Conservation (phyloP, 1,284 basidiomycete genomes). For the Melampsora abietis-canadensis region DNA sequence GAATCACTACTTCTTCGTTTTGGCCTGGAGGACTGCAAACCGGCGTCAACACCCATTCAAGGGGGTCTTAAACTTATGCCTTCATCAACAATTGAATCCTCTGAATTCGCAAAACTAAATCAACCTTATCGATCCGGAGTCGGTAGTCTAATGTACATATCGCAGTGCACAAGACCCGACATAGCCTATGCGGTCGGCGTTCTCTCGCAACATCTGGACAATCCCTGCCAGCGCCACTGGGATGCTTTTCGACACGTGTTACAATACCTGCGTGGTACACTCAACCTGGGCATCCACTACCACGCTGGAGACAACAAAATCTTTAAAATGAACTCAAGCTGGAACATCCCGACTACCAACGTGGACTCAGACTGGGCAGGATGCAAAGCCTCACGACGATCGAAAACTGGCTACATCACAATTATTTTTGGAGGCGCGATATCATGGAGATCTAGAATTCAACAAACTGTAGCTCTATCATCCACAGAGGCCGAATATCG, state of each 20-base stretch:
- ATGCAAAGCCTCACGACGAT: background rate
- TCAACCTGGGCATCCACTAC: background rate
- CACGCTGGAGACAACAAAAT: background rate
- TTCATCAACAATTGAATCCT: background rate
- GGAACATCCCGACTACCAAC: background rate
- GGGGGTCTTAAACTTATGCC: too few species aligned
- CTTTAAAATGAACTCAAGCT: background rate
- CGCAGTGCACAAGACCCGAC: background rate
- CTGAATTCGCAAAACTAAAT: background rate
- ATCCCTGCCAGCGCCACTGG: constrained; percentile 12
- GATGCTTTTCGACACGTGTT: background rate
- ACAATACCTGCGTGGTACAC: background rate
- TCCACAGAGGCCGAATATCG: constrained; percentile 10
- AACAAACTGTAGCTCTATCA: background rate
- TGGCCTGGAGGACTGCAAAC: too few species aligned
- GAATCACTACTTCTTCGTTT: too few species aligned
- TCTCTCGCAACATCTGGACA: constrained; percentile 4
- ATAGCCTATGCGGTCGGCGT: constrained; percentile 14
- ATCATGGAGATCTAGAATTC: background rate
- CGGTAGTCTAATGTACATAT: constrained; percentile 2
- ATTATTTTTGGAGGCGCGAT: background rate
- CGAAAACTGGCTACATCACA: constrained; percentile 12
- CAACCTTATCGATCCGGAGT: background rate
- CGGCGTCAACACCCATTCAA: too few species aligned
- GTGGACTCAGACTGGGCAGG: constrained; percentile 10